Evolutionary conservation across 495 filamentous ascomycete species (phyloP), one percentile per base, ranked within the genome.

Genomic region (Poronia punctata): DNA sequence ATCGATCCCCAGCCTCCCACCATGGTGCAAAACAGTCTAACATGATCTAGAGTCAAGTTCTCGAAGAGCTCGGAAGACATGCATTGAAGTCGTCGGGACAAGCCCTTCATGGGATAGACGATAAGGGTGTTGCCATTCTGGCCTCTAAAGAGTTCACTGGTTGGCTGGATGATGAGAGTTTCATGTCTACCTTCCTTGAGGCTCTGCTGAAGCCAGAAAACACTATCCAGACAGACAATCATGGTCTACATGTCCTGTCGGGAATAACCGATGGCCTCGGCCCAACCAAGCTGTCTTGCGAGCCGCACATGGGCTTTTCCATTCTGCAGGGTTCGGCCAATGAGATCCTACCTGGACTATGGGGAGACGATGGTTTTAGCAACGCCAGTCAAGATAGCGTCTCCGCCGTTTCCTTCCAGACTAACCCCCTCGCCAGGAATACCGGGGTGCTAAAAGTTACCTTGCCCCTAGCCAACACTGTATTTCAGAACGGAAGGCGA

Each of bases 391-490:
- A 45, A 10, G 46, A 40, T 30, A 35, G 35, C 21, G 36, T 31
- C 10, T 35, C 45, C 29, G 50, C 43, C 24, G 43, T 52, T 20
- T 56, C 51, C 9, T 54, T 57, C 39, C 4, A 47, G 11, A 43
- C 49, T 16, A 53, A 43, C 11, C 51, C 54, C 15, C 28, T 59
- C 10, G 25, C 39, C n/a, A 26, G 31, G 15, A 38, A 53, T 24
- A 35, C 30, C 0, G 40, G 52, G 21, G 34, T 41, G 12, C 44
- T 67, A 9, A 45, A 57, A 7, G 54, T 71, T 25, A 70, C 66
- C 2, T 29, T 86, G 14, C 85, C 83, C 6, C 68, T 88, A 18
- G 82, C 86, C 40, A 86, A 87, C 49, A 92, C 86, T 0, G 51
- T 88, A 9, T 92, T 90, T 51, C 61, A 74, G 31, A 90, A 78